These are phyloP conservation scores for Astrocystis sublimbata DNA, from an alignment of 495 filamentous ascomycete genomes.

Conservation along the genomic window DNA sequence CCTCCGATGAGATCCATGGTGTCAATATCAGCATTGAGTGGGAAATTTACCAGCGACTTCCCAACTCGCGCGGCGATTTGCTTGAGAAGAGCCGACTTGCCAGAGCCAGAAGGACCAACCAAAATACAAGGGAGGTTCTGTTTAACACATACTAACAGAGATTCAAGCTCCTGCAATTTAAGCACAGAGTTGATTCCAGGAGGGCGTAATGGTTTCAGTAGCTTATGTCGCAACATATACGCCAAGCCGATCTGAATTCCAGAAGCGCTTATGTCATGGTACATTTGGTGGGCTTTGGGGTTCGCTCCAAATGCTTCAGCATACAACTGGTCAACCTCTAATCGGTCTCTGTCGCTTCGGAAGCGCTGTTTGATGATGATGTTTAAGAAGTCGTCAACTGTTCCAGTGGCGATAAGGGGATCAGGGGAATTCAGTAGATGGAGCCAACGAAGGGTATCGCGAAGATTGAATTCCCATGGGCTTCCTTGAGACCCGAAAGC, in stretches of 20 bases:
- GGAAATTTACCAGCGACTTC: constrained; percentile 70
- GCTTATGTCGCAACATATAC: constrained; percentile 58
- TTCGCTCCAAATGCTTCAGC: constrained; percentile 37
- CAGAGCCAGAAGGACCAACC: constrained; percentile 80
- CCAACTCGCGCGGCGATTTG: constrained; percentile 78
- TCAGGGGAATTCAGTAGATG: constrained; percentile 63
- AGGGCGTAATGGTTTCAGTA: constrained; percentile 56
- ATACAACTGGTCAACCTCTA: constrained; percentile 64
- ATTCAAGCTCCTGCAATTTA: constrained; percentile 71
- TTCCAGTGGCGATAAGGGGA: constrained; percentile 52
- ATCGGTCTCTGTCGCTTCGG: constrained; percentile 66
- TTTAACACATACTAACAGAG: constrained; percentile 81
- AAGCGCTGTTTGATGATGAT: constrained; percentile 90
- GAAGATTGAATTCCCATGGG: constrained; percentile 97
- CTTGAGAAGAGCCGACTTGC: constrained; percentile 77
- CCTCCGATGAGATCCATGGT: constrained; percentile 96
- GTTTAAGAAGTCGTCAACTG: constrained; percentile 69
- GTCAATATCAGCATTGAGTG: constrained; percentile 90
- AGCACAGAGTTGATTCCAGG: constrained; percentile 58
- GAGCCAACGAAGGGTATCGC: constrained; percentile 90
- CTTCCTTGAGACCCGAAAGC: constrained; percentile 76
- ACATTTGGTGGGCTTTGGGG: constrained; percentile 61
- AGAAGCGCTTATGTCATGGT: constrained; percentile 54
- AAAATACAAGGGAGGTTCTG: constrained; percentile 87
- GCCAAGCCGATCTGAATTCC: constrained; percentile 75